Evolutionary conservation across 2,329 filamentous ascomycete species (phyloP), one percentile per base, ranked within the genome.

Genomic region (Phialocephala sp.): DNA sequence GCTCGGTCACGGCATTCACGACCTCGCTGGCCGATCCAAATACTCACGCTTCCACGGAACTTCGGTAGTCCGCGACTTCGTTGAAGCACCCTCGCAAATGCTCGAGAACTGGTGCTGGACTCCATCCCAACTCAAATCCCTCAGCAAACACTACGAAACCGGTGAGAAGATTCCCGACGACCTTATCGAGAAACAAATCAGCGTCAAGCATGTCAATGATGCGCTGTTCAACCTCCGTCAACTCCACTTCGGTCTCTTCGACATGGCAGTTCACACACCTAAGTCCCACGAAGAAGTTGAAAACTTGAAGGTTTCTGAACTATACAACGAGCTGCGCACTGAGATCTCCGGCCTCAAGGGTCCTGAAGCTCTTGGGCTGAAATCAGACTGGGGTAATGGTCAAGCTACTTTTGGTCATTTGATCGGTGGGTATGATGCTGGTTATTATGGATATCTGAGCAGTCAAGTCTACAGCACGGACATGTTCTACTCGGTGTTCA

Each of bases 401-500:
- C 87, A 94, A 74, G 90, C 91, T 6, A 92, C 89, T 0, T 94
- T 95, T 74, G 91, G 91, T 18, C 92, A 95, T 78, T 82, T 94
- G 69, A 91, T 94, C 66, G 91, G 91, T 61, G 92, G 92, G 1
- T 95, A 95, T 74, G 92, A 94, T 77, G 91, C 92, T 36, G 91
- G 91, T 52, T 94, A 94, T 80, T 95, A 95, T 77, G 87, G 88
- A 72, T 91, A 90, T 75, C 80, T 90, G 39, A 90, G 86, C 69
- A 92, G 89, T 0, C 86, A 92, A 77, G 92, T 95, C 20, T 95
- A 94, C 79, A 91, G 89, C 24, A 86, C 90, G 32, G 92, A 96
- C 78, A 94, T 96, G 91, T 96, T 94, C 82, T 88, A 92, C 79
- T 85, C 85, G 0, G 89, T 91, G 56, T 95, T 95, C 80, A 89